Evolutionary conservation across 2,329 filamentous ascomycete species (phyloP), one percentile per base, ranked within the genome.

Genomic region (Clonostachys chloroleuca): DNA sequence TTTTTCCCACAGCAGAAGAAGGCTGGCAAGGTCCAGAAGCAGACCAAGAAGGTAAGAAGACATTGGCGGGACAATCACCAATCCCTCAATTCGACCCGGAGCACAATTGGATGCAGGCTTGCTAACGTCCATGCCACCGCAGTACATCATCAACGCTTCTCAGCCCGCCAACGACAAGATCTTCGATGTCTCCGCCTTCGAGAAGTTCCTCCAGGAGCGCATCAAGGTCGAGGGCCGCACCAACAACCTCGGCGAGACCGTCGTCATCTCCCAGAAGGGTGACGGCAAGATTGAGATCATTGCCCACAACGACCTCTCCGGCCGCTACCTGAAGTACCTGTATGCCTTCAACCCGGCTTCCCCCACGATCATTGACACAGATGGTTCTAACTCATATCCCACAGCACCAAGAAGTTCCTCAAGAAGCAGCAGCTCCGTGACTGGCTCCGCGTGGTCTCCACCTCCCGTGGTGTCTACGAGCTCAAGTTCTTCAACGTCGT

Each of bases 401-500:
- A 34, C 52, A 95, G 90, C 73, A 99, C 94, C 74, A 99, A 99
- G 90, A 99, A 99, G 85, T 99, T 96, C 87, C 87, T 99, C 77
- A 99, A 99, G 91, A 99, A 99, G 89, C 90, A 96, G 83, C 92
- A 97, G 85, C 89, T 99, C 72, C 90, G 94, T 80, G 94, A 99
- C 83, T 99, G 94, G 94, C 89, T 99, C 69, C 92, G 94, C 67
- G 92, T 99, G 64, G 94, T 99, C 68, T 95, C 91, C 63, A 97
- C 92, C 72, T 91, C 88, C 73, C 92, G 92, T 81, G 92, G 94
- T 70, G 92, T 96, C 59, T 99, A 99, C 82, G 92, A 96, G 83
- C 87, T 99, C 77, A 92, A 95, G 82, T 99, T 99, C 92, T 99
- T 95, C 91, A 99, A 99, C 83, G 92, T 99, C 69, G 92, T 96